Evolutionary conservation across 257 asterid genomes (phyloP).

Genomic region (Solanum ahanhuiri): DNA sequence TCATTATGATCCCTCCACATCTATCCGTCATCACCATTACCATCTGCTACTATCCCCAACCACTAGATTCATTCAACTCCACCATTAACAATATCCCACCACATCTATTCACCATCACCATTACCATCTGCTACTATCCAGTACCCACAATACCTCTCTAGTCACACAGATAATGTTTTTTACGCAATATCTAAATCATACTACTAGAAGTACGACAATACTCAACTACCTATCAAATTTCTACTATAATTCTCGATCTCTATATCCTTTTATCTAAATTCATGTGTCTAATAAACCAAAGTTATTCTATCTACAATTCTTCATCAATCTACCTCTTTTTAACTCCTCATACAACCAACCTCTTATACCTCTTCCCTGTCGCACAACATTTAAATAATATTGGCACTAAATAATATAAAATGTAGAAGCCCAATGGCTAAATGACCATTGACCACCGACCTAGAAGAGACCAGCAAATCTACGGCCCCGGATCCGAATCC

Average conservation of each 20-base stretch:
- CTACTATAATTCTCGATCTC: rapidly evolving
- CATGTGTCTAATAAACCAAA: rapidly evolving
- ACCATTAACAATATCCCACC: too few relatives aligned
- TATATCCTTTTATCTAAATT: rapidly evolving
- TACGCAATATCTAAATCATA: background rate
- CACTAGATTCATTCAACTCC: too few relatives aligned
- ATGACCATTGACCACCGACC: background rate
- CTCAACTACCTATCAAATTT: background rate
- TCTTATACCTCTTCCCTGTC: too few relatives aligned
- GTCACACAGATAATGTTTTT: background rate
- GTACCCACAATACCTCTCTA: background rate
- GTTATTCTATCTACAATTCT: background rate
- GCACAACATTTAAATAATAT: too few relatives aligned
- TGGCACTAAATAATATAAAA: background rate
- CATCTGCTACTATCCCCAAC: background rate
- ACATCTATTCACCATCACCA: too few relatives aligned
- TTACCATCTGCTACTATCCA: too few relatives aligned
- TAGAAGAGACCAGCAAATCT: background rate
- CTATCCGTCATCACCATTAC: background rate
- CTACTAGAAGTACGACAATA: rapidly evolving
- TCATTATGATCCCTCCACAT: background rate
- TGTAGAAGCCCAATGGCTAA: background rate
- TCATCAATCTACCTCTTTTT: rapidly evolving
- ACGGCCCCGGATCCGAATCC: background rate
- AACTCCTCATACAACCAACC: background rate